Base-by-base conservation (phyloP, 257 asterid genomes). In the Knoxia roxburghii region DNA sequence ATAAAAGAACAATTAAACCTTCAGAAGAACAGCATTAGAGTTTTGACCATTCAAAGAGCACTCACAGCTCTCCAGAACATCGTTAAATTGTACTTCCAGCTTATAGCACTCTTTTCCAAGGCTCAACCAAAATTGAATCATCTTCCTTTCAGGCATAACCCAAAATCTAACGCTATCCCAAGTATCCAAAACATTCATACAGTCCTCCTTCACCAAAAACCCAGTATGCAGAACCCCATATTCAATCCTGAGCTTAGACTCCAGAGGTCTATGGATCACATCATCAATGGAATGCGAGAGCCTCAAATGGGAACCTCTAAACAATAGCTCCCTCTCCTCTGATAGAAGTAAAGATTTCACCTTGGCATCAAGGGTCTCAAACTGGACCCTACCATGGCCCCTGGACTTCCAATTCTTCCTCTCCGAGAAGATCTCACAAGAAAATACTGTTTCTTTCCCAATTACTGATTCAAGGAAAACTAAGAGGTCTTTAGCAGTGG, bases 381-480 rank as follows among this genome's bases (percentile, higher is more conserved):
- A 88, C 65, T 93, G 98, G 18, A 86, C 87, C 20, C 87, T 85
- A 50, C 98, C 98, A 68, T 81, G 86, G 73, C 97, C 95, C 80
- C 86, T 83, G 46, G 96, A 90, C 70, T 84, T 90, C 98, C 98
- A 93, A 73, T 88, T 85, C 33, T 69, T 75, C 81, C 74, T 93
- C 65, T 85, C 96, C 0, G 96, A 82, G 81, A 85, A 85, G 46
- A 93, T 90, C 27, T 90, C 91, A 11, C 88, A 68, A 43, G 98
- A 96, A 73, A 77, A 93, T 61, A 93, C 73, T 6, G 91, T 61
- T 62, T 71, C 87, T 65, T 80, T 50, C 0, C 95, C 95, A 11
- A 88, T 29, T 11, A 15, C n/a, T 6, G 90, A 75, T 59, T 88
- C 91, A 65, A 89, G 79, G 73, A 77, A 89, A 7, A 76, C 53